A percentile compares a stretch with the other conserved stretches of the same genome.
phyloP scores from a whole-genome alignment of 2,329 filamentous ascomycete genomes.

The Sclerotinia subarctica region DNA sequence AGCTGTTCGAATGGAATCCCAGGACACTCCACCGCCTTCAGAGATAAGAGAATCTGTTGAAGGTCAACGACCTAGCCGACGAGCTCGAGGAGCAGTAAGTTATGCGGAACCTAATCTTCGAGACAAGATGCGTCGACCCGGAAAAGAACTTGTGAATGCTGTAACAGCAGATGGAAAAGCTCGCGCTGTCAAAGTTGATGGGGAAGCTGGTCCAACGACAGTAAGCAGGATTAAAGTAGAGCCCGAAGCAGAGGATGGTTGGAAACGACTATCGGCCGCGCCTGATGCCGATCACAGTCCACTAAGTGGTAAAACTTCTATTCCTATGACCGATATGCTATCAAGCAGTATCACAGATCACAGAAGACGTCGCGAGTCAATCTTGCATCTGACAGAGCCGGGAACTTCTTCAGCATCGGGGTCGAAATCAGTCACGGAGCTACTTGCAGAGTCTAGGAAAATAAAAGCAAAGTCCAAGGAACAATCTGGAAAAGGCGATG shows the following conservation, averaged over 20 bases:
- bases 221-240: constrained; percentile 34
- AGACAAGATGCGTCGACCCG: constrained; percentile 80
- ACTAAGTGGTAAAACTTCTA: constrained; percentile 31
- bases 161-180: constrained; percentile 62
- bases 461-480: constrained; percentile 32
- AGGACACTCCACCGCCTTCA: constrained; percentile 58
- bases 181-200: constrained; percentile 30
- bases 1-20: constrained; percentile 30
- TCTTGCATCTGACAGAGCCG: constrained; percentile 31
- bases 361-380: constrained; percentile 36
- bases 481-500: constrained; percentile 24
- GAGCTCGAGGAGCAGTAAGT: constrained; percentile 66
- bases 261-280: constrained; percentile 34
- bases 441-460: constrained; percentile 35
- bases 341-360: constrained; percentile 36
- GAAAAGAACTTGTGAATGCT: constrained; percentile 71
- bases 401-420: constrained; percentile 27
- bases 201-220: constrained; percentile 20
- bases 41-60: constrained; percentile 56
- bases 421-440: constrained; percentile 33
- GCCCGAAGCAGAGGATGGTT: constrained; percentile 34
- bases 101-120: constrained; percentile 80
- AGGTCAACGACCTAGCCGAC: constrained; percentile 61
- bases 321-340: constrained; percentile 25
- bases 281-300: constrained; percentile 36